Evolutionary conservation across 2,329 filamentous ascomycete genomes (phyloP), one percentile per base, ranked within the genome.

Genomic region (Achaetomium macrosporum): DNA sequence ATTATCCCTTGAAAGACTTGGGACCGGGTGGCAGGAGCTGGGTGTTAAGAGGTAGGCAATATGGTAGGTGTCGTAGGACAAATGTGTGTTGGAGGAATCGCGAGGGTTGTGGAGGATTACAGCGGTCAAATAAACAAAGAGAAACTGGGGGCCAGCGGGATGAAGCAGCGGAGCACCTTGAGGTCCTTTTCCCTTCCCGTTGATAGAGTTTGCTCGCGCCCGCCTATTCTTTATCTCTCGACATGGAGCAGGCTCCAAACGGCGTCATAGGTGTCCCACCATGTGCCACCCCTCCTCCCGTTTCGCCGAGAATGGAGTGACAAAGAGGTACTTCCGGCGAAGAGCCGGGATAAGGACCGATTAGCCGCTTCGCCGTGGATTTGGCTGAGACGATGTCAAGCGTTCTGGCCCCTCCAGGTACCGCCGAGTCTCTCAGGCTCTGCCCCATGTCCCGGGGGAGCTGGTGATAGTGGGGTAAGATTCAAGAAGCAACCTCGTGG

Each of bases 241-340:
- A 47, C 45, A 49, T 50, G 49, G 42, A 35, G 41, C 44, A 5
- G 13, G 35, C 51, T 50, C 3, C 42, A 35, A 51, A 54, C 48
- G 57, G 59, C 57, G 57, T 61, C 59, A 61, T 61, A 39, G 42
- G 49, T 50, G 36, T 25, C 35, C 43, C 51, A 47, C 47, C 47
- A 43, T 31, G 31, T n/a, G 9, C 47, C 36, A 30, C 50, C 48
- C 56, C 44, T 44, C 51, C 46, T 9, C 17, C 39, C 39, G 47
- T 50, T 47, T 33, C 41, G 17, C 53, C 47, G 50, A 50, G 50
- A 36, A 17, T 19, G 36, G 15, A 36, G 55, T 53, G 54, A 59
- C 57, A 55, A 51, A 33, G 45, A 50, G 48, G 39, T 59, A 59
- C 57, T 47, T 59, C 48, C 13, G 33, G 35, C 16, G 25, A 42